Base-by-base conservation (phyloP, 2,329 filamentous ascomycete species). In the Stemphylium beticola region DNA sequence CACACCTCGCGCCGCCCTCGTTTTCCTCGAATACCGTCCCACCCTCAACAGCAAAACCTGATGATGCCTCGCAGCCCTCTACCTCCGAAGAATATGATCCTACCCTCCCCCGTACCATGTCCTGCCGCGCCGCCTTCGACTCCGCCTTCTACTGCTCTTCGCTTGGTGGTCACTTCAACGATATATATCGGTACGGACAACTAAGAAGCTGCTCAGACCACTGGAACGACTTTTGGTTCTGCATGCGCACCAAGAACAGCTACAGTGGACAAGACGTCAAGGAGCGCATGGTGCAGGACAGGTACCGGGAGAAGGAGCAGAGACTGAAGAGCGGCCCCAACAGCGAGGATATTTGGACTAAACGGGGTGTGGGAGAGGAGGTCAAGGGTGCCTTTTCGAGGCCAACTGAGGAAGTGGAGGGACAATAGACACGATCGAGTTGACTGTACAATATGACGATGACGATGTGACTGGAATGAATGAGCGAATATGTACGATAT, bases 191-290 rank as follows among this genome's bases (percentile, higher is more conserved):
- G 34, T 88, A 92, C 72, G 95, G 95, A 58, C 79, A 82, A 37
- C 79, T 96, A 68, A 85, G 88, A 39, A 83, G 85, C 3, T 99
- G 95, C 81, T 85, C 82, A 58, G 89, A 96, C 63, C 87, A 92
- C 60, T 97, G 93, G 92, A 85, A 88, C 57, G 91, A 96, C 76
- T 98, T 96, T 77, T 96, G 93, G 90, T 93, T 97, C 79, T 99
- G 95, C 81, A 97, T 98, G 93, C 87, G 91, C 61, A 87, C 87
- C 33, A 87, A 89, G 67, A 66, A 67, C 18, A 82, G 83, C 2
- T 86, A 86, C 68, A 75, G 82, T 0, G 83, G 85, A 20, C 77
- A 82, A 38, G 78, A 86, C 62, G 60, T 60, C 31, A 85, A 86
- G 66, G 86, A 84, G 55, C 83, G 77, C 60, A 71, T 78, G 65